A percentile compares a stretch with the other conserved stretches of the same genome.
phyloP scores from a whole-genome alignment of 768 basidiomycete genomes.

The Amanita thiersii region DNA sequence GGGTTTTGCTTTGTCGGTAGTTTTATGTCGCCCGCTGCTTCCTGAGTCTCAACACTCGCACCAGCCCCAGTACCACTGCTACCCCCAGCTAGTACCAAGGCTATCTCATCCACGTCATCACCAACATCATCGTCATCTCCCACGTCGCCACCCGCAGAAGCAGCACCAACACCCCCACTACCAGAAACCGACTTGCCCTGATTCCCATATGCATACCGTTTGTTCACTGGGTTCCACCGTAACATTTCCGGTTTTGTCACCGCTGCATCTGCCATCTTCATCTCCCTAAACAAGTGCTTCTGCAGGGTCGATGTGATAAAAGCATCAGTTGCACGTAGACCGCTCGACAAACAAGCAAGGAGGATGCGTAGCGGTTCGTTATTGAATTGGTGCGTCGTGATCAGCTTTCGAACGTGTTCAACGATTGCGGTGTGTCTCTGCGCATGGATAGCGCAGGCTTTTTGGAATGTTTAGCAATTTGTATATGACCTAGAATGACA shows the following conservation, averaged over 20 bases:
- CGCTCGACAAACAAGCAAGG: slow-evolving; percentile 63
- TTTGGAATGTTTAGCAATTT: slow-evolving; percentile 3
- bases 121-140: slow-evolving; percentile 24
- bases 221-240: slow-evolving; percentile 52
- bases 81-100: slow-evolving; percentile 14
- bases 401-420: slow-evolving; percentile 71
- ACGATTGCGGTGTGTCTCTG: slow-evolving; percentile 51
- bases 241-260: slow-evolving; percentile 53
- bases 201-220: slow-evolving; percentile 44
- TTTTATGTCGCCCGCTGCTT: slow-evolving; percentile 16
- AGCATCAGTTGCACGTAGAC: slow-evolving; percentile 60
- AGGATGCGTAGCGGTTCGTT: slow-evolving; percentile 80
- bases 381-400: slow-evolving; percentile 74
- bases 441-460: slow-evolving; percentile 67
- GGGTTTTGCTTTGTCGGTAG: slow-evolving; percentile 69
- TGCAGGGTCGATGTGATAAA: slow-evolving; percentile 76
- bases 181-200: slow-evolving; percentile 25
- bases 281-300: slow-evolving; percentile 78
- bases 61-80: slow-evolving; percentile 6
- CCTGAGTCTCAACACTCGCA: slow-evolving; percentile 6
- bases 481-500: background rate
- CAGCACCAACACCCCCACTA: background rate
- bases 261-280: slow-evolving; percentile 60
- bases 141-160: slow-evolving; percentile 19
- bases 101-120: slow-evolving; percentile 25